Base-by-base conservation (phyloP, 2,329 filamentous ascomycete genomes). In the Paracoccidioides lutzii region DNA sequence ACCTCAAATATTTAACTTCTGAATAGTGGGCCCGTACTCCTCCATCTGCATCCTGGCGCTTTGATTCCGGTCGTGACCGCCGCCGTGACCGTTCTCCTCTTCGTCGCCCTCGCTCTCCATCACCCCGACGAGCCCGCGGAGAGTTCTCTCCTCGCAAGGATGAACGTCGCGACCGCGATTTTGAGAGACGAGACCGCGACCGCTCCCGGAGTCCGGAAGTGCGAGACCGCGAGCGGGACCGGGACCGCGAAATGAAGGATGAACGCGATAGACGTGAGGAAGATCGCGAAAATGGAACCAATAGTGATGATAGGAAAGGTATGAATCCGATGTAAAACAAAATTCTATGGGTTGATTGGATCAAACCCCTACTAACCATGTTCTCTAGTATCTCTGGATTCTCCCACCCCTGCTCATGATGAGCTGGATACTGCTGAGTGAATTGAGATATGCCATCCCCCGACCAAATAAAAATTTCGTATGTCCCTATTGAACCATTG, bases 11-110 rank as follows among this genome's bases (percentile, higher is more conserved):
- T 22, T 22, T 67, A 61, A 69, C 55, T 35, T 5, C 58, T 4
- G 22, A 57, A n/a, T 61, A 98, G 93, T 98, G 93, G 93, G 93
- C 93, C 66, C 88, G 93, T 66, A 98, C 93, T 67, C 93, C 93
- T 66, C 93, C 93, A 52, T 97, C 93, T 63, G 93, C 93, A 54
- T 97, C 90, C 35, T 98, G 93, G 93, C 88, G 93, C 59, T 98
- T 98, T 70, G 93, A 96, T 73, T 90, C 89, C 63, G 91, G 90
- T 59, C 83, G 87, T 66, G 87, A 89, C 66, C 86, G 73, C 60
- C 68, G 75, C 49, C 75, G 78, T 61, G 76, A 85, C 63, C 85
- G 88, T 58, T 87, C 88, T 59, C 87, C 87, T 56, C 88, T 89
- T 60, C 85, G 89, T 61, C 84, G 87, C 64, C 81, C 81, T 55